A percentile compares a stretch with the other conserved stretches of the same genome.
phyloP scores from a whole-genome alignment of 2,329 filamentous ascomycete species.

The Aureobasidium leucospermi region DNA sequence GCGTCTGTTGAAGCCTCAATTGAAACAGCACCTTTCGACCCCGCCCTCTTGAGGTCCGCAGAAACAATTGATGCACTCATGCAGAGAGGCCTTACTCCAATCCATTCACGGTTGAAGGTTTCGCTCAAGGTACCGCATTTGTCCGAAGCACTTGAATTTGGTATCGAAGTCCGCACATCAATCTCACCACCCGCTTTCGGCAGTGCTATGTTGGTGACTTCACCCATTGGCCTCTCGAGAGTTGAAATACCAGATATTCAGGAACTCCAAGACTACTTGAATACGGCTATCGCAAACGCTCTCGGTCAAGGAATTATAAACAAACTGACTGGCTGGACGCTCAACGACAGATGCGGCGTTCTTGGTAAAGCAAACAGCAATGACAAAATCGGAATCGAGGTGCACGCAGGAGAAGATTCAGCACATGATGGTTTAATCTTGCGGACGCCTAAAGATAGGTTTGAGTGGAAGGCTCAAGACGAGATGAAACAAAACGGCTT shows the following conservation, averaged over 20 bases:
- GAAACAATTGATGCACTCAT: constrained; percentile 17
- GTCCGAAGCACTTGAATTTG: neutral
- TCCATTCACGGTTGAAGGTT: constrained; percentile 1
- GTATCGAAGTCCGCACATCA: constrained; percentile 9
- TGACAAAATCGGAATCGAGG: constrained; percentile 3
- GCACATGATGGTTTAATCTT: neutral
- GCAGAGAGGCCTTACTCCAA: constrained; percentile 10
- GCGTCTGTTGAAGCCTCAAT: constrained; percentile 17
- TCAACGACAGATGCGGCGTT: constrained; percentile 19
- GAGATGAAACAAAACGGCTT: constrained; percentile 7
- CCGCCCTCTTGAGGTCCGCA: constrained; percentile 2
- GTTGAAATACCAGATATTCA: constrained; percentile 11
- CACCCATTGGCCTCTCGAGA: neutral
- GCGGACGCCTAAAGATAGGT: neutral
- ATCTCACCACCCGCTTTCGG: constrained; percentile 8
- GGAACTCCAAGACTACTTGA: constrained; percentile 5
- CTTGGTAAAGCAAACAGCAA: constrained; percentile 1
- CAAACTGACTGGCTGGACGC: constrained; percentile 16
- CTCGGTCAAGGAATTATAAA: neutral
- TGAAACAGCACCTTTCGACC: constrained; percentile 15
- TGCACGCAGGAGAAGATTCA: neutral
- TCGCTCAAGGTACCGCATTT: neutral
- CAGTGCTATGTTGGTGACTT: constrained; percentile 5
- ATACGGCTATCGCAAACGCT: constrained; percentile 2
- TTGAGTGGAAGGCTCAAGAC: constrained; percentile 4